phyloP scores from a whole-genome alignment of 2,329 filamentous ascomycete species.

The Lecanicillium sp. region DNA sequence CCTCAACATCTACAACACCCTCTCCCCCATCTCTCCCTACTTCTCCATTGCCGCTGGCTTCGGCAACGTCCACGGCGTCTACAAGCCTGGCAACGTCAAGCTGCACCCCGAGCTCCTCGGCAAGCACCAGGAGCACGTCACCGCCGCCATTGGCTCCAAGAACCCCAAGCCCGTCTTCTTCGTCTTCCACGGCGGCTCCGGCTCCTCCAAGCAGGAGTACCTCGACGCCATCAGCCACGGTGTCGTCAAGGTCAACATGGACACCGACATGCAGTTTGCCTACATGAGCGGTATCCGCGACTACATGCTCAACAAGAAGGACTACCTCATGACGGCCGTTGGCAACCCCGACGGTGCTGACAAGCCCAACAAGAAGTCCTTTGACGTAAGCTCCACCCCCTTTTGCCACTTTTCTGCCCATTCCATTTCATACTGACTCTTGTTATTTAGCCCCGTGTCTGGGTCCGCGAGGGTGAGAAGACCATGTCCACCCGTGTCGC shows the following conservation, averaged over 20 bases:
- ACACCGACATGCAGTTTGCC: constrained; percentile 95
- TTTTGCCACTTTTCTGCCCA: too few relatives aligned
- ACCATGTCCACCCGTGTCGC: constrained; percentile 79
- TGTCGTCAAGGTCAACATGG: constrained; percentile 99
- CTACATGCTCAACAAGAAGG: constrained; percentile 90
- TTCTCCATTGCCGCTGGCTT: constrained; percentile 98
- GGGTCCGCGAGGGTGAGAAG: constrained; percentile 96
- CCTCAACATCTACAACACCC: constrained; percentile 79
- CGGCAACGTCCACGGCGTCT: constrained; percentile 98
- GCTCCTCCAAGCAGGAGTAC: constrained; percentile 87
- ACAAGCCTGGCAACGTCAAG: constrained; percentile 96
- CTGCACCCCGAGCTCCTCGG: constrained; percentile 90
- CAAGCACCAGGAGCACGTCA: constrained; percentile 93
- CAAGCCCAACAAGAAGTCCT: constrained; percentile 99
- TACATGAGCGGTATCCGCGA: constrained; percentile 91
- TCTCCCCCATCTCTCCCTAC: constrained; percentile 82
- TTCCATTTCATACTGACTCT: neutral
- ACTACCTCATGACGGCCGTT: constrained; percentile 79
- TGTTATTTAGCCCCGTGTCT: constrained; percentile 65
- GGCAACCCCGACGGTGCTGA: constrained; percentile 93
- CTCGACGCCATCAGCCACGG: constrained; percentile 80
- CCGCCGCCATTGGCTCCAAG: constrained; percentile 64
- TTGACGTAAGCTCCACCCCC: constrained; percentile 41
- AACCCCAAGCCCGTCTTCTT: constrained; percentile 95
- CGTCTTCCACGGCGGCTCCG: constrained; percentile 98